Percentiles rank a stretch among this genome's conserved stretches.
phyloP scores from a whole-genome alignment of 2,329 filamentous ascomycete species.

The Venturia oleaginea region DNA sequence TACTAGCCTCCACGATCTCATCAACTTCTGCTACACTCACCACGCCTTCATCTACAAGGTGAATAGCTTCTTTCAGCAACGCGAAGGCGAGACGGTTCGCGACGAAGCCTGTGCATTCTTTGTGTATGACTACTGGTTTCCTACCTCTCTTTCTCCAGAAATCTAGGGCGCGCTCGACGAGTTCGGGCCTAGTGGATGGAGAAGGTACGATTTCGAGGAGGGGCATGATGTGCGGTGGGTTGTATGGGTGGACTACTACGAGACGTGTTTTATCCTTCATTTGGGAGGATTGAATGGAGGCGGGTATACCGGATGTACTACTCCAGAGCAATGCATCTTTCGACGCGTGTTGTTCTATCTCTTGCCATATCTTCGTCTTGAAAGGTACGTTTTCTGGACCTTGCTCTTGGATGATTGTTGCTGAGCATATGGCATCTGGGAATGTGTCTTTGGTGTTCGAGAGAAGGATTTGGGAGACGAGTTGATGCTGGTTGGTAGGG shows the following conservation, averaged over 20 bases:
- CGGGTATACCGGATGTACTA: constrained; percentile 49
- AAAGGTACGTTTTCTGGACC: constrained; percentile 45
- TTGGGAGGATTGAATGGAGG: constrained; percentile 37
- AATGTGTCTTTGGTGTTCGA: constrained; percentile 26
- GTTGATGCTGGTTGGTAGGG: constrained; percentile 11
- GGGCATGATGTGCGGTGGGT: constrained; percentile 54
- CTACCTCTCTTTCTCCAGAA: constrained; percentile 38
- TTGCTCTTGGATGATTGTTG: constrained; percentile 50
- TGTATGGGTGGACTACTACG: constrained; percentile 52
- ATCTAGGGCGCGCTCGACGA: constrained; percentile 32
- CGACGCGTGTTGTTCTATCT: constrained; percentile 39
- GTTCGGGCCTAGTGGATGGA: constrained; percentile 28
- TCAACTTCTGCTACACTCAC: constrained; percentile 46
- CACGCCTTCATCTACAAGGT: constrained; percentile 45
- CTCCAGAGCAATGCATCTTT: constrained; percentile 45
- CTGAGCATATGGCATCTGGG: constrained; percentile 34
- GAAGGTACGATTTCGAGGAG: constrained; percentile 49
- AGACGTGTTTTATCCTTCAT: constrained; percentile 39
- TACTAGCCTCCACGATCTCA: constrained; percentile 40
- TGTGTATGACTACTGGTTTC: constrained; percentile 41
- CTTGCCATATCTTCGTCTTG: constrained; percentile 43
- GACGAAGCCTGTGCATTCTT: constrained; percentile 48
- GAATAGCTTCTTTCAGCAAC: constrained; percentile 45
- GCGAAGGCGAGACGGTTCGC: constrained; percentile 51
- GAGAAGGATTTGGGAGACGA: constrained; percentile 29